Conservation (phyloP, 352 stramenopile genomes). For the Phytophthora boehmeriae region DNA sequence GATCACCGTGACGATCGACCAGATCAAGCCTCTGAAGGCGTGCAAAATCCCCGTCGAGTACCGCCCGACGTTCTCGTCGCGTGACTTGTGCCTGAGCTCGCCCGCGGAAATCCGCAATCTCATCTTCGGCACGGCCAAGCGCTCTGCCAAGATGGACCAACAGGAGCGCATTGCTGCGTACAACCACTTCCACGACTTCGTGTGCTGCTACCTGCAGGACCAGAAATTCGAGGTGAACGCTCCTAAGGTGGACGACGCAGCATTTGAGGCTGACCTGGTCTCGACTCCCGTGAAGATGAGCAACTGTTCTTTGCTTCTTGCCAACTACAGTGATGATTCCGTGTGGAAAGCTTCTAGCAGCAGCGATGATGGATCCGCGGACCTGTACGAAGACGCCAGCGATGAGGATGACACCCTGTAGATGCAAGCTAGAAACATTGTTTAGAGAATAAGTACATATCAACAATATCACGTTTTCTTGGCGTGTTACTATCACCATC, state of each 20-base stretch:
- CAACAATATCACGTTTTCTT: not conserved
- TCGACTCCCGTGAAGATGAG: not conserved
- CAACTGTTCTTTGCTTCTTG: constrained; percentile 1
- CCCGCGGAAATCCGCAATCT: not conserved
- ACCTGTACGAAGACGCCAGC: not conserved
- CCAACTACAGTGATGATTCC: not conserved
- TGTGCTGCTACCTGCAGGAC: constrained; percentile 2
- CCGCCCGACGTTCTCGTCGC: not conserved
- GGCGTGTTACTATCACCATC: too few relatives aligned
- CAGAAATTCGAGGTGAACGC: constrained; percentile 1
- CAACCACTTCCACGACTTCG: constrained; percentile 5
- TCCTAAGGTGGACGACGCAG: not conserved
- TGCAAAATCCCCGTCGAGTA: not conserved
- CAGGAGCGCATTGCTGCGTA: not conserved
- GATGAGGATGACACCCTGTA: not conserved
- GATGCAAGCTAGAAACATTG: not conserved
- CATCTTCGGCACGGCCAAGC: constrained; percentile 1
- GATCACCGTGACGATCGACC: not conserved
- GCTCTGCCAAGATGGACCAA: not conserved
- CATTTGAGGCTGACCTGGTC: not conserved
- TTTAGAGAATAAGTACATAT: not conserved
- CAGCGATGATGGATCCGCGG: not conserved
- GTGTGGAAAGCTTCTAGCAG: not conserved
- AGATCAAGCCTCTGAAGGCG: not conserved
- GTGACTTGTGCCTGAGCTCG: not conserved